Conservation (phyloP, 345 rosid species). For the Kandelia obovata region DNA sequence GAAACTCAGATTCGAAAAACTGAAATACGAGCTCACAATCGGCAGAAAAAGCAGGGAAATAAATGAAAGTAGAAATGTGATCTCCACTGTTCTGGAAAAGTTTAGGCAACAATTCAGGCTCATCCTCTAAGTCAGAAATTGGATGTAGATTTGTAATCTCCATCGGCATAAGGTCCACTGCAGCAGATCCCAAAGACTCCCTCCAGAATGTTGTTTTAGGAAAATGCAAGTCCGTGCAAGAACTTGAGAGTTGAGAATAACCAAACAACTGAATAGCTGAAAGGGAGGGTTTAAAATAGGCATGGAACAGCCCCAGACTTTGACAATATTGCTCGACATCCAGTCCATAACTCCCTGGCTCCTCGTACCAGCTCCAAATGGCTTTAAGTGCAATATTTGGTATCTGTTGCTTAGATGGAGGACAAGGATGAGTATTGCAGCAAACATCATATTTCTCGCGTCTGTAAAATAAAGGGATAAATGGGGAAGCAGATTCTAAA, state of each 20-base stretch:
- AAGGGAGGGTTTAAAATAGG: conserved; percentile 32
- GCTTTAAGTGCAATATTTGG: conserved; percentile 18
- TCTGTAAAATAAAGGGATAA: conserved; percentile 8
- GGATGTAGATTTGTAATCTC: too few relatives aligned
- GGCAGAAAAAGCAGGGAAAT: too few relatives aligned
- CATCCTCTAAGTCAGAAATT: too few relatives aligned
- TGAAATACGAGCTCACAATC: conserved; percentile 27
- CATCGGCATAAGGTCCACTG: too few relatives aligned
- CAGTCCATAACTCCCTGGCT: conserved; percentile 29
- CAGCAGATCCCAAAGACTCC: too few relatives aligned
- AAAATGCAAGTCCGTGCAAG: neutral
- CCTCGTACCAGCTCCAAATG: conserved; percentile 31
- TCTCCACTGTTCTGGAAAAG: too few relatives aligned
- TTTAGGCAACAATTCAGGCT: too few relatives aligned
- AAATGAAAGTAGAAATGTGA: too few relatives aligned
- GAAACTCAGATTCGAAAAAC: conserved; percentile 24
- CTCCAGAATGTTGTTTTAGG: too few relatives aligned
- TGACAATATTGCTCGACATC: conserved; percentile 20
- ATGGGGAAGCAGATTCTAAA: conserved; percentile 22
- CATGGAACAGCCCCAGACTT: conserved; percentile 13
- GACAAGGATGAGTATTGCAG: neutral
- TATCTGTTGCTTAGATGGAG: conserved; percentile 17
- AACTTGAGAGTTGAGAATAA: conserved; percentile 8
- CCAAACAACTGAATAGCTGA: conserved; percentile 31
- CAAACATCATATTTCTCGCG: neutral